Base-by-base conservation (phyloP, 352 stramenopile species). In the Pythium scleroteichum region DNA sequence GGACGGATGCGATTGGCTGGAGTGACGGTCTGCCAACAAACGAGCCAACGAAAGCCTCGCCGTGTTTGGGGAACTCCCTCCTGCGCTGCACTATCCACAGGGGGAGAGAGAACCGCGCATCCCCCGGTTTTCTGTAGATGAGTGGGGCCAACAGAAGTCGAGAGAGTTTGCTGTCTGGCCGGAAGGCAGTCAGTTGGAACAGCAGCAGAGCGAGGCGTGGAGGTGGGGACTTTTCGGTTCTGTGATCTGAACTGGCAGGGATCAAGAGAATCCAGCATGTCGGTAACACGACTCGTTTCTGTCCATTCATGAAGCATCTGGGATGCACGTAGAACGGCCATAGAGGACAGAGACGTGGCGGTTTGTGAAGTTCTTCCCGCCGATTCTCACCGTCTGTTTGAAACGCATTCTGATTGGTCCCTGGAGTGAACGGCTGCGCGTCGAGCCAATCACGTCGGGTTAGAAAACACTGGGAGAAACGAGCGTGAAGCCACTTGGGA, bases 61-160 rank as follows among this genome's bases (percentile, higher is more conserved):
- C 29, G 29, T 35, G 29, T 35, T 35, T 40, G n/a, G 46, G 19
- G 46, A 26, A 14, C 26, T 40, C 24, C 13, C 26, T 7, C 46
- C 46, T 14, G 23, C 46, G 23, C n/a, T 54, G 48, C 48, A 54
- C 29, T 41, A 29, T 44, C 38, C 38, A 44, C 38, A n/a, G 29
- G 29, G 5, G 29, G 5, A 35, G 29, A 35, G 29, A 35, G 29
- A 35, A 35, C 5, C 29, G 29, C 29, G 29, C 29, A 35, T 35
- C 29, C 29, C 29, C n/a, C n/a, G n/a, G 29, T 5, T 10, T 5
- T 10, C 29, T 35, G 29, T 35, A 35, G 29, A 35, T 35, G 29
- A 35, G 29, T 10, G 29, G 29, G 29, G 29, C n/a, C n/a, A n/a
- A n/a, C n/a, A n/a, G n/a, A n/a, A n/a, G n/a, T n/a, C n/a, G n/a